phyloP scores from a whole-genome alignment of 2,329 filamentous ascomycete species.

The Aaosphaeria arxii region DNA sequence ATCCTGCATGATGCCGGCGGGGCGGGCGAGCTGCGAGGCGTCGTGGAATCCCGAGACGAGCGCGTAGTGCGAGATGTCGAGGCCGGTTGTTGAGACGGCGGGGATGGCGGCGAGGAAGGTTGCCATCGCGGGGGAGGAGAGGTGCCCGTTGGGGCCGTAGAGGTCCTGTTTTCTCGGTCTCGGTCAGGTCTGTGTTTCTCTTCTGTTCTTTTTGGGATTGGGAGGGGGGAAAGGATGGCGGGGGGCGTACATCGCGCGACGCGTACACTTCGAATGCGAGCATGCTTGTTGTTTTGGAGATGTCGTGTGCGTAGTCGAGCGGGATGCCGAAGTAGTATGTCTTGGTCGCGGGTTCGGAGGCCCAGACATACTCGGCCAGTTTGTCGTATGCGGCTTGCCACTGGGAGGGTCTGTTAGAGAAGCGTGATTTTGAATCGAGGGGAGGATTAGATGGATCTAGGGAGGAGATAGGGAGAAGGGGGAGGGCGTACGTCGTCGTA shows the following conservation, averaged over 20 bases:
- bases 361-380: constrained; percentile 36
- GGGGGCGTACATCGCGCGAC: constrained; percentile 10
- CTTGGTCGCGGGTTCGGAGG: constrained; percentile 34
- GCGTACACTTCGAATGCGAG: constrained; percentile 38
- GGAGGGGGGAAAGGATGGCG: background rate
- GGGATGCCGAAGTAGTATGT: constrained; percentile 46
- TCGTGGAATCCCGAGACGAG: constrained; percentile 30
- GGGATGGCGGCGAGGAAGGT: constrained; percentile 24
- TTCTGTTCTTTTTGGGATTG: background rate
- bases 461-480: background rate
- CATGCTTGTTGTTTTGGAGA: constrained; percentile 29
- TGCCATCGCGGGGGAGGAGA: constrained; percentile 28
- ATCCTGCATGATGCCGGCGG: constrained; percentile 31
- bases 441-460: background rate
- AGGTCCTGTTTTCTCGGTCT: constrained; percentile 19
- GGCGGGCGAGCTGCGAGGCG: constrained; percentile 9
- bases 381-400: constrained; percentile 43
- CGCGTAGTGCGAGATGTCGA: constrained; percentile 34
- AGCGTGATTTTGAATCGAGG: background rate
- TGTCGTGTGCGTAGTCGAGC: constrained; percentile 29
- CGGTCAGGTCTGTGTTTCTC: background rate
- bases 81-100: constrained; percentile 27
- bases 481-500: constrained; percentile 28
- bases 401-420: constrained; percentile 14
- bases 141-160: constrained; percentile 24